Conservation (phyloP, 345 rosid genomes). For the Excoecaria cochinchinensis region DNA sequence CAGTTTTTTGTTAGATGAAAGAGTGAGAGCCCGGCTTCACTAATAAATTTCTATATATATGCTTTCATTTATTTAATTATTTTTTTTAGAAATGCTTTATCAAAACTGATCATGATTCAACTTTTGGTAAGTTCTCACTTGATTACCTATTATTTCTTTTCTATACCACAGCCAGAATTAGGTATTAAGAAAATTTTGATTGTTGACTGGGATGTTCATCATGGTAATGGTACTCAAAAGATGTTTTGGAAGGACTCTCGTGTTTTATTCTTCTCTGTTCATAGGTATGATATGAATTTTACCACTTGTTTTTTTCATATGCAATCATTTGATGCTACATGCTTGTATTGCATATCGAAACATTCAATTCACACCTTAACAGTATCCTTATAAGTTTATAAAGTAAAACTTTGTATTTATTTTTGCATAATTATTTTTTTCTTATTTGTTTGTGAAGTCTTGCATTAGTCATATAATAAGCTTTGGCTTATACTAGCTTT, state of each 20-base stretch:
- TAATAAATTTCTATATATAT: background rate
- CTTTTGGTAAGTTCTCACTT: constrained; percentile 7
- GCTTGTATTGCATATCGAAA: background rate
- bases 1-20: constrained; percentile 59
- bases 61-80: background rate
- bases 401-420: background rate
- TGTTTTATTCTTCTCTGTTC: constrained; percentile 93
- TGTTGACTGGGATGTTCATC: constrained; percentile 99
- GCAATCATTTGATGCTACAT: background rate
- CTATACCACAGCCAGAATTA: constrained; percentile 53
- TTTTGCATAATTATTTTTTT: background rate
- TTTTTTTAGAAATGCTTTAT: constrained; percentile 1
- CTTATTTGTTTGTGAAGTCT: background rate
- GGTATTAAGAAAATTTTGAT: constrained; percentile 76
- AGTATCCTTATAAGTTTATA: background rate
- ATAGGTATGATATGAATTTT: constrained; percentile 51
- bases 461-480: background rate
- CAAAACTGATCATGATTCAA: constrained; percentile 6
- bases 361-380: background rate
- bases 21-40: constrained; percentile 42
- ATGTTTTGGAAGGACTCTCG: constrained; percentile 88
- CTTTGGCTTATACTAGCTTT: background rate
- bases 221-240: constrained; percentile 95
- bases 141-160: constrained; percentile 1
- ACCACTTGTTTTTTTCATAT: constrained; percentile 7